Conservation (phyloP, 2,329 filamentous ascomycete species). For the Paraphaeosphaeria sporulosa region DNA sequence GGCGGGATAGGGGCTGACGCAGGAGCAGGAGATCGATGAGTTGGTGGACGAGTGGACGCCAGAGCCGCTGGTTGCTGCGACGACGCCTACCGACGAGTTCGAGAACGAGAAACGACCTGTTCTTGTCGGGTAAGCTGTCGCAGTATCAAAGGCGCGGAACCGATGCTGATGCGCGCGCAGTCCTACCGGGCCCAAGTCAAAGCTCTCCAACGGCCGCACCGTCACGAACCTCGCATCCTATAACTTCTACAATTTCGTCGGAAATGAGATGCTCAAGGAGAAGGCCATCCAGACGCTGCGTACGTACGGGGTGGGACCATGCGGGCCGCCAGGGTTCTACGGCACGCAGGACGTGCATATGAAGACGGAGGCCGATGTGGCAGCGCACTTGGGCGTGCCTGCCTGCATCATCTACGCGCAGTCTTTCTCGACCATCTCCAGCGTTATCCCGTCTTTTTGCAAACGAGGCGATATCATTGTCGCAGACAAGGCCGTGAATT, state of each 20-base stretch:
- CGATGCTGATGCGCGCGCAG: slow-evolving; percentile 55
- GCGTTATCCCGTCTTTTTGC: slow-evolving; percentile 94
- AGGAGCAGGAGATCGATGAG: slow-evolving; percentile 84
- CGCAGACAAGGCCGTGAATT: slow-evolving; percentile 92
- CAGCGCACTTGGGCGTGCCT: slow-evolving; percentile 84
- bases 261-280: slow-evolving; percentile 90
- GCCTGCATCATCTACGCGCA: slow-evolving; percentile 96
- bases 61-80: slow-evolving; percentile 82
- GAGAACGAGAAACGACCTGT: slow-evolving; percentile 87
- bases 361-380: slow-evolving; percentile 94
- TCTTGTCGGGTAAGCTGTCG: slow-evolving; percentile 75
- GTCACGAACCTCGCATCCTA: slow-evolving; percentile 93
- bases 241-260: slow-evolving; percentile 98
- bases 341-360: slow-evolving; percentile 98
- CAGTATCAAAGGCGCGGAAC: slow-evolving; percentile 22
- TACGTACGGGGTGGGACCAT: slow-evolving; percentile 95
- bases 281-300: slow-evolving; percentile 93
- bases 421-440: slow-evolving; percentile 95
- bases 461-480: slow-evolving; percentile 98
- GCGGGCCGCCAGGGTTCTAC: slow-evolving; percentile 96
- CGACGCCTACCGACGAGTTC: slow-evolving; percentile 76
- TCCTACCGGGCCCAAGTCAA: slow-evolving; percentile 87
- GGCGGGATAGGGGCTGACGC: slow-evolving; percentile 19
- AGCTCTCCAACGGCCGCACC: slow-evolving; percentile 85
- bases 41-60: slow-evolving; percentile 96